Evolutionary conservation across 108 stramenopile genomes (phyloP).

Genomic region (Fistulifera pelliculosa): DNA sequence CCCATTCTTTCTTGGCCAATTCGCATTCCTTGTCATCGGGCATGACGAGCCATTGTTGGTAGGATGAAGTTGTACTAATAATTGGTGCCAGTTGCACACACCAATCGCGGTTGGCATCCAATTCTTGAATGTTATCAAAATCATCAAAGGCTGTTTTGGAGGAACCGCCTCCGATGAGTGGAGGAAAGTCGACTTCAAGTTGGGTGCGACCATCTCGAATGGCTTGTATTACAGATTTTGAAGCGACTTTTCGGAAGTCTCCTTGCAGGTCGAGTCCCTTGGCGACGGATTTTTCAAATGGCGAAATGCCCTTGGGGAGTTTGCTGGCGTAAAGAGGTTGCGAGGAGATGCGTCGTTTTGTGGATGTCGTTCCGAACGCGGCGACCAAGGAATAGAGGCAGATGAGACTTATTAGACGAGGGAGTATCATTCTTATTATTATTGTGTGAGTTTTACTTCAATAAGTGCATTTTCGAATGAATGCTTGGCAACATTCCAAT

Average conservation of each 20-base stretch:
- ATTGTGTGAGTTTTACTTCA: too few relatives aligned
- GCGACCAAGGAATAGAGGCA: too few relatives aligned
- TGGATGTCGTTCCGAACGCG: too few relatives aligned
- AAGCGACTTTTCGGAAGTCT: constrained; percentile 44
- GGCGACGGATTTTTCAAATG: constrained; percentile 61
- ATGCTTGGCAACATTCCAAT: too few relatives aligned
- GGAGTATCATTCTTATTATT: too few relatives aligned
- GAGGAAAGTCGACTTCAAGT: constrained; percentile 80
- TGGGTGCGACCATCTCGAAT: constrained; percentile 17
- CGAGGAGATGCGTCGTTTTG: too few relatives aligned
- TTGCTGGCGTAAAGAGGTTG: constrained; percentile 4
- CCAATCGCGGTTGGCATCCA: constrained; percentile 77
- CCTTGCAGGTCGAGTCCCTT: constrained; percentile 50
- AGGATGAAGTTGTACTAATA: constrained; percentile 14
- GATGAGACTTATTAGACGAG: too few relatives aligned
- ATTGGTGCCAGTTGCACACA: constrained; percentile 45
- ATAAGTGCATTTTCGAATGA: too few relatives aligned
- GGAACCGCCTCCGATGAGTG: constrained; percentile 54
- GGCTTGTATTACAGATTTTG: constrained; percentile 34
- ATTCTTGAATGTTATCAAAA: constrained; percentile 81
- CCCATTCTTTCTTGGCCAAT: constrained; percentile 62
- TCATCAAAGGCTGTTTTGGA: constrained; percentile 79
- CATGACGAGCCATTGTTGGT: constrained; percentile 57
- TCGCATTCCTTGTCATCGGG: constrained; percentile 81
- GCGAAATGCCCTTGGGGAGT: constrained; percentile 58